Base-by-base conservation (phyloP, 192 early-diverging fungal genomes). In the Backusella macrospora region DNA sequence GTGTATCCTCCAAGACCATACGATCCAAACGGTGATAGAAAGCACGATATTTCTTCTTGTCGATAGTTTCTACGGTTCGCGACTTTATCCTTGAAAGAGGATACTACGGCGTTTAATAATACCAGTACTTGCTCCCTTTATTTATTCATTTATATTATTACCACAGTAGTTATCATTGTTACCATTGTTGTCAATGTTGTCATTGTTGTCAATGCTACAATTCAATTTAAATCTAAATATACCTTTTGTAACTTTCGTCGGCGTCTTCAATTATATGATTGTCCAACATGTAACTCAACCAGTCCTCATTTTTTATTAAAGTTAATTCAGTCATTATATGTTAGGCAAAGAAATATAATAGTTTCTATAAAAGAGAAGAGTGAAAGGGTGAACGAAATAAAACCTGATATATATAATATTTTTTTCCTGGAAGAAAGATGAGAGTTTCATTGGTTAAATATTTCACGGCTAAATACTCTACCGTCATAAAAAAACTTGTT, bases 11-110 rank as follows among this genome's bases (percentile, higher is more conserved):
- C 74, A 6, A 80, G 39, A 2, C 70, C 70, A 48, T 70, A 72
- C 5, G 78, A 80, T 6, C 78, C 78, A 63, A 80, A 80, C 0
- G 71, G 71, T 1, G 68, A n/a, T 3, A 80, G 40, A 14, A 66
- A 65, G 42, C 73, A 70, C 13, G 38, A 16, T n/a, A 71, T 39
- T 16, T 43, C 48, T 23, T 39, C 69, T n/a, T 38, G 42, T 34
- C 26, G 21, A 34, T 29, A 45, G 21, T 47, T 43, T 21, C 26
- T 26, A 15, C 26, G 10, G 5, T 14, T 26, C 0, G 21, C 44
- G 7, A 47, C 42, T 16, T 14, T 47, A 16, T 43, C 18, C 16
- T 68, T 23, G 43, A 68, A 68, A 6, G 15, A 29, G 0, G 14
- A 1, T 4, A 47, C 13, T 6, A 45, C 42, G 5, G 43, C 26